Evolutionary conservation across 2,329 filamentous ascomycete species (phyloP).

Genomic region (Phyllosticta citribraziliensis): DNA sequence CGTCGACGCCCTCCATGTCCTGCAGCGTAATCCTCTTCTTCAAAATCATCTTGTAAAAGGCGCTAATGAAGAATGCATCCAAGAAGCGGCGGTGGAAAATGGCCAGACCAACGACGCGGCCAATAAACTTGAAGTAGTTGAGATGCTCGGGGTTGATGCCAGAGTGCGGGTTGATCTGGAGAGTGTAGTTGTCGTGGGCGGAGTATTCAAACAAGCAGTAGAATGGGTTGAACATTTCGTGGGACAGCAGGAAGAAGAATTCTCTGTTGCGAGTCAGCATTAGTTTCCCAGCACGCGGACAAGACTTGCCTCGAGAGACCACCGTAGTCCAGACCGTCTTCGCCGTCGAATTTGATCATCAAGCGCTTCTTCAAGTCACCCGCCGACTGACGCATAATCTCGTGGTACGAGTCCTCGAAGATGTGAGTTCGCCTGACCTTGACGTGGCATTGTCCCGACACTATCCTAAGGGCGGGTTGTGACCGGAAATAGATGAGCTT

Average conservation of each 20-base stretch:
- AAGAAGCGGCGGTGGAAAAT: slow-evolving; percentile 98
- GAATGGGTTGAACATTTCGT: slow-evolving; percentile 99
- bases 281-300: neutral
- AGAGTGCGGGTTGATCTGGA: slow-evolving; percentile 98
- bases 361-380: slow-evolving; percentile 94
- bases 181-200: slow-evolving; percentile 98
- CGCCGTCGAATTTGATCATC: slow-evolving; percentile 99
- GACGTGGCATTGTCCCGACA: slow-evolving; percentile 94
- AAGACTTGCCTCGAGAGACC: slow-evolving; percentile 65
- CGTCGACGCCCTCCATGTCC: slow-evolving; percentile 98
- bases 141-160: slow-evolving; percentile 98
- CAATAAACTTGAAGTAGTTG: slow-evolving; percentile 99
- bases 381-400: slow-evolving; percentile 93
- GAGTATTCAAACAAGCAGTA: slow-evolving; percentile 99
- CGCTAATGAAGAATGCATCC: slow-evolving; percentile 98
- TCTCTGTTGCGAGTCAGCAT: slow-evolving; percentile 47
- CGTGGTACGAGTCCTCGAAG: slow-evolving; percentile 96
- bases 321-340: slow-evolving; percentile 95
- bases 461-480: slow-evolving; percentile 88
- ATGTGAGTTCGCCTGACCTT: slow-evolving; percentile 95
- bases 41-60: slow-evolving; percentile 98
- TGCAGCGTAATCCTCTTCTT: slow-evolving; percentile 83
- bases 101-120: slow-evolving; percentile 87
- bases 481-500: slow-evolving; percentile 99
- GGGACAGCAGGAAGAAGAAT: slow-evolving; percentile 97